Percentiles rank a stretch among this genome's conserved stretches.
Evolutionary conservation across 2,329 filamentous ascomycete genomes (phyloP).

Genomic region (Boeremia exigua): DNA sequence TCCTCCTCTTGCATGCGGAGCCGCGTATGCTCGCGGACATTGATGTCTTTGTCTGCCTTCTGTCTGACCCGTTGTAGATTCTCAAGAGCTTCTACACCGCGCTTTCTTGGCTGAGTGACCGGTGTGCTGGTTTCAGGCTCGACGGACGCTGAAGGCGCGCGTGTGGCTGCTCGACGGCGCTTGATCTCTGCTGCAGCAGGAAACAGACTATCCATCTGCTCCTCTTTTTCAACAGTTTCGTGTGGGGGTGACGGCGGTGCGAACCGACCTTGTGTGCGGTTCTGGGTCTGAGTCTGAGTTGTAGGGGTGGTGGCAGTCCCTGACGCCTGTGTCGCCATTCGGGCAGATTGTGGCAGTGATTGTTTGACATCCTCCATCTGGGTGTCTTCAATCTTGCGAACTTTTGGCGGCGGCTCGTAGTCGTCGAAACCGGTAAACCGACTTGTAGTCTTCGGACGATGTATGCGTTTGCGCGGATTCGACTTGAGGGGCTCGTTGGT

Average conservation of each 20-base stretch:
- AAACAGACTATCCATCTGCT: constrained; percentile 74
- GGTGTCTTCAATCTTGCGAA: constrained; percentile 35
- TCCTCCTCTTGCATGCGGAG: constrained; percentile 60
- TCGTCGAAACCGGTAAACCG: constrained; percentile 79
- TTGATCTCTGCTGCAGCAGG: constrained; percentile 81
- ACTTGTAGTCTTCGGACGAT: constrained; percentile 47
- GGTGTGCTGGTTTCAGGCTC: constrained; percentile 49
- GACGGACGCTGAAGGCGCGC: constrained; percentile 34
- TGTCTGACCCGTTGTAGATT: constrained; percentile 44
- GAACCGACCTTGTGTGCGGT: constrained; percentile 4
- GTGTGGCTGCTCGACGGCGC: constrained; percentile 62
- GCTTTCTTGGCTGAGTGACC: constrained; percentile 23
- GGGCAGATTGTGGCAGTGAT: constrained; percentile 12
- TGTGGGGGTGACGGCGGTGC: constrained; percentile 43
- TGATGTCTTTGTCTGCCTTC: constrained; percentile 63
- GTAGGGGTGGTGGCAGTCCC: constrained; percentile 22
- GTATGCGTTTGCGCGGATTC: constrained; percentile 39
- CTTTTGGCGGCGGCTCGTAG: constrained; percentile 46
- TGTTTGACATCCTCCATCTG: constrained; percentile 37
- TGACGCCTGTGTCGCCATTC: constrained; percentile 13
- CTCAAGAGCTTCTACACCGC: constrained; percentile 51
- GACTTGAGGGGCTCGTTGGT: constrained; percentile 29
- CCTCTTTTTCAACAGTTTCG: constrained; percentile 50
- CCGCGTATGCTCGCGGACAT: constrained; percentile 61
- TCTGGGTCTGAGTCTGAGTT: constrained; percentile 26